Evolutionary conservation across 1,284 basidiomycete genomes (phyloP).

Genomic region (Tetrapyrgos nigripes): DNA sequence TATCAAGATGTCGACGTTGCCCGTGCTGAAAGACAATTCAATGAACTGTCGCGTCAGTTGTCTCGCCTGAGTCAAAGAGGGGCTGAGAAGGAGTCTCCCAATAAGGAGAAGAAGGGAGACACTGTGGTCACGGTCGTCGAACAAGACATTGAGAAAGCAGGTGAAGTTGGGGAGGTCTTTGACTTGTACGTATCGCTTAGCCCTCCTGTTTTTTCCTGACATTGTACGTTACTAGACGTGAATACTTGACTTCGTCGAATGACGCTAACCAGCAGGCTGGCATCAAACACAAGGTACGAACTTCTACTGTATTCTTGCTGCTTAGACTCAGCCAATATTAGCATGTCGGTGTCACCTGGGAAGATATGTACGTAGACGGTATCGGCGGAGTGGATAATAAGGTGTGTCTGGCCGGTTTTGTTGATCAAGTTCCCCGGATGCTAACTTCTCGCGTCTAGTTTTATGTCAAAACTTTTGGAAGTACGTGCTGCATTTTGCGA

Average conservation of each 20-base stretch:
- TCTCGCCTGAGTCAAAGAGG: neutral
- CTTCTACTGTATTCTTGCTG: neutral
- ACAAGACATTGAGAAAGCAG: constrained; percentile 17
- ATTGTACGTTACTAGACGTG: too few relatives aligned
- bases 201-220: too few relatives aligned
- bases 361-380: constrained; percentile 76
- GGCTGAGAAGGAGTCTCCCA: neutral
- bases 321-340: constrained; percentile 21
- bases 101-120: neutral
- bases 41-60: constrained; percentile 19
- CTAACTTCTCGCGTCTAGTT: constrained; percentile 45
- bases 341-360: constrained; percentile 84
- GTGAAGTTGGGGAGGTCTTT: constrained; percentile 45
- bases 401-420: constrained; percentile 42
- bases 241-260: constrained; percentile 76
- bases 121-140: constrained; percentile 2
- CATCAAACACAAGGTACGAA: constrained; percentile 73
- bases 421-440: neutral
- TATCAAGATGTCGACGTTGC: constrained; percentile 14
- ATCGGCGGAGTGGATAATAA: constrained; percentile 67
- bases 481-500: constrained; percentile 40
- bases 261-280: constrained; percentile 73
- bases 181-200: too few relatives aligned
- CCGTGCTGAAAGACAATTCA: constrained; percentile 19
- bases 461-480: constrained; percentile 69